Evolutionary conservation across 1,139 yeast genomes (phyloP).

Genomic region (Yamadazyma friedrichii): DNA sequence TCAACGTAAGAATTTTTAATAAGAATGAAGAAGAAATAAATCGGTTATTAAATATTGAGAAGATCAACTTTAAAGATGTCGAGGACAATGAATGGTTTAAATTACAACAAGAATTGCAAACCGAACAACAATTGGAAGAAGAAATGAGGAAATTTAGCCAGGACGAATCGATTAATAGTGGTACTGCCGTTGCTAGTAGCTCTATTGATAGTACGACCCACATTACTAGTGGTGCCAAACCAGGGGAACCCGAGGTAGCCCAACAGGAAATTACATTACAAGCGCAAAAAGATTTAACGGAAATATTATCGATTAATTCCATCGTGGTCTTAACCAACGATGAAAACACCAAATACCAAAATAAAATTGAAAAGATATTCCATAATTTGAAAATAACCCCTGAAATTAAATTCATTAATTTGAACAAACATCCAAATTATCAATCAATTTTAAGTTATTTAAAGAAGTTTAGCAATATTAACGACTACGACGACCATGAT

Average conservation of each 20-base stretch:
- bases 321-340: conserved; percentile 23
- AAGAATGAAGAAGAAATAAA: conserved; percentile 5
- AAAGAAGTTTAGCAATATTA: conserved; percentile 16
- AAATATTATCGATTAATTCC: conserved; percentile 29
- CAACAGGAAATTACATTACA: neutral
- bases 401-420: conserved; percentile 29
- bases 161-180: too few relatives aligned
- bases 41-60: conserved; percentile 13
- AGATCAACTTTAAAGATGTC: conserved; percentile 11
- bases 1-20: neutral
- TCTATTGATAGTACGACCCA: too few relatives aligned
- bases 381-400: conserved; percentile 28
- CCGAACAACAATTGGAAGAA: conserved; percentile 1
- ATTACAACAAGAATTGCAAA: conserved; percentile 5
- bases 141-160: conserved; percentile 1
- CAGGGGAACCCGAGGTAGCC: too few relatives aligned
- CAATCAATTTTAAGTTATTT: conserved; percentile 25
- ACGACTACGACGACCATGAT: conserved; percentile 7
- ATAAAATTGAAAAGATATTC: conserved; percentile 21
- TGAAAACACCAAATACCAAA: conserved; percentile 20
- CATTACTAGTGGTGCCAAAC: too few relatives aligned
- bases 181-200: too few relatives aligned
- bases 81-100: conserved; percentile 17
- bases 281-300: conserved; percentile 26
- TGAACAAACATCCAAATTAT: conserved; percentile 33